Conservation (phyloP, 805 yeast species). For the Vanderwaltozyma polyspora region DNA sequence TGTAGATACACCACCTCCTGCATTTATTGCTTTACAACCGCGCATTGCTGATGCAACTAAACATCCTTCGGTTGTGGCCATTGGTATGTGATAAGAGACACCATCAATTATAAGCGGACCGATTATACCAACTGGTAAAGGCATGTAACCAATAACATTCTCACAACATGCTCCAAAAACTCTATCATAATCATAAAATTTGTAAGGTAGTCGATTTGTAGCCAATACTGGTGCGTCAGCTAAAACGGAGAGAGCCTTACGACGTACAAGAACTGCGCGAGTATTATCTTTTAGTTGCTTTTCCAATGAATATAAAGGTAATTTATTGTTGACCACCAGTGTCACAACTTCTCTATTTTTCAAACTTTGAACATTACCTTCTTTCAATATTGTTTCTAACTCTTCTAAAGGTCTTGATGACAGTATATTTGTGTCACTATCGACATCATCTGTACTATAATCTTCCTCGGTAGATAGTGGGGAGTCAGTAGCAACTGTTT, state of each 20-base stretch:
- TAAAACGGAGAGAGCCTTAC: slow-evolving; percentile 77
- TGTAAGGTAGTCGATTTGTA: slow-evolving; percentile 62
- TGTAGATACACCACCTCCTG: slow-evolving; percentile 92
- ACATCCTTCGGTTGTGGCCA: slow-evolving; percentile 99
- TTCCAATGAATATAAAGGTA: slow-evolving; percentile 89
- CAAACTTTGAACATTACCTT: slow-evolving; percentile 57
- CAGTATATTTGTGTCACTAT: not conserved
- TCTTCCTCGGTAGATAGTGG: not conserved
- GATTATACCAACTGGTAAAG: slow-evolving; percentile 94
- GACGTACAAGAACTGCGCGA: slow-evolving; percentile 87
- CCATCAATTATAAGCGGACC: slow-evolving; percentile 93
- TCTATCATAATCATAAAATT: slow-evolving; percentile 80
- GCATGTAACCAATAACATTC: slow-evolving; percentile 93
- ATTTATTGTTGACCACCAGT: slow-evolving; percentile 60
- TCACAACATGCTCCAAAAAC: slow-evolving; percentile 99
- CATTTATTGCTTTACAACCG: slow-evolving; percentile 95
- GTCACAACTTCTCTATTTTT: slow-evolving; percentile 61
- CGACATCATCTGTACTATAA: slow-evolving; percentile 2
- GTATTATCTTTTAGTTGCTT: slow-evolving; percentile 78
- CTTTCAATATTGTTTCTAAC: slow-evolving; percentile 48
- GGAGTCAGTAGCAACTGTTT: not conserved
- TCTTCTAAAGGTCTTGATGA: slow-evolving; percentile 46
- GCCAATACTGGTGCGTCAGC: slow-evolving; percentile 75
- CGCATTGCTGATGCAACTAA: slow-evolving; percentile 97
- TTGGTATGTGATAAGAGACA: slow-evolving; percentile 78